Evolutionary conservation across 768 basidiomycete species (phyloP).

Genomic region (Lactarius quietus): DNA sequence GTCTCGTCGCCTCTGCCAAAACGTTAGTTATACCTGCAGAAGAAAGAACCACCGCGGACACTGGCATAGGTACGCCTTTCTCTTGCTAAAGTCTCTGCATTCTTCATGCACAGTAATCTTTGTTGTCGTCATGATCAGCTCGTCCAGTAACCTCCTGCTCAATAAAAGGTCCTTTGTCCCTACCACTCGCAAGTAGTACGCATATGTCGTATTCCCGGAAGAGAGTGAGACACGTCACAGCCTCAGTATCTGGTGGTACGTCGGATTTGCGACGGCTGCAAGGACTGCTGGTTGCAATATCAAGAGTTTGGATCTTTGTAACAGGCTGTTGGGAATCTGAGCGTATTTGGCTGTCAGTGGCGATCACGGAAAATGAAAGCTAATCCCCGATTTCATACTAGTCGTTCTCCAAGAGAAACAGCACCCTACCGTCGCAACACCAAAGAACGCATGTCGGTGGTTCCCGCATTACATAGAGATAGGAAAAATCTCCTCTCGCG

Average conservation of each 20-base stretch:
- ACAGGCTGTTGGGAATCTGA: background rate
- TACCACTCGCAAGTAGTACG: background rate
- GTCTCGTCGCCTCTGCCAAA: no score
- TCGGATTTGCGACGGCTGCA: no score
- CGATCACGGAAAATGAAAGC: background rate
- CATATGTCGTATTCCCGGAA: background rate
- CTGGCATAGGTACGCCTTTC: background rate
- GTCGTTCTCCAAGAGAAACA: background rate
- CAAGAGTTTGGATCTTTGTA: no score
- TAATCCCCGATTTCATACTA: background rate
- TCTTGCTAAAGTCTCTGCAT: no score
- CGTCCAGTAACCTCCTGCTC: no score
- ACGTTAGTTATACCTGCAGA: no score
- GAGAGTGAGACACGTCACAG: background rate
- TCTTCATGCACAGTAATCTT: background rate
- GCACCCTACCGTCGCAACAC: background rate
- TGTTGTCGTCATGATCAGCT: background rate
- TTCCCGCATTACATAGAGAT: background rate
- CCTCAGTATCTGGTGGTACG: background rate
- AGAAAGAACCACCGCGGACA: no score
- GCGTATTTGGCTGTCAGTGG: background rate
- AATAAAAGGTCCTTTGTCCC: background rate
- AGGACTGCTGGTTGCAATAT: no score
- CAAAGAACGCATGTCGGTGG: background rate
- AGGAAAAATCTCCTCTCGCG: background rate